A percentile compares a stretch with the other conserved stretches of the same genome.
phyloP scores from a whole-genome alignment of 129 eudicot genomes.

The Dittrichia graveolens region DNA sequence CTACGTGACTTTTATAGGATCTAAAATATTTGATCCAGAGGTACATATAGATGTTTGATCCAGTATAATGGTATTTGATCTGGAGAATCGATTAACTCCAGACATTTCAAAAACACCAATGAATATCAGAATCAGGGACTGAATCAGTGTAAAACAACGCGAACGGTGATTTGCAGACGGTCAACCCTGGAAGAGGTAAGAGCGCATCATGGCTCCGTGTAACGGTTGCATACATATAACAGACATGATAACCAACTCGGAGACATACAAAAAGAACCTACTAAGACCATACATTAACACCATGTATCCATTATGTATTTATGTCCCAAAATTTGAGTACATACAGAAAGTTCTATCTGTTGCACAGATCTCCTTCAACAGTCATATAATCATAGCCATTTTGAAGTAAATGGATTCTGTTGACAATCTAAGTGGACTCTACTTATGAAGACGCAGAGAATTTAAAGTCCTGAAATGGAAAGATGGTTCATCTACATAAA shows the following conservation, averaged over 20 bases:
- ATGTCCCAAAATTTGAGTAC: not conserved
- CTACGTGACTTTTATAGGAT: not conserved
- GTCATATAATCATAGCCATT: constrained; percentile 11
- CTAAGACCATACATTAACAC: not conserved
- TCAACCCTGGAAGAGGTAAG: no score
- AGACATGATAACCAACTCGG: not conserved
- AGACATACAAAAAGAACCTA: not conserved
- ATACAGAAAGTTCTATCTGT: not conserved
- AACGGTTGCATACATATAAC: not conserved
- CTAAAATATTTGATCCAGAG: constrained; percentile 4
- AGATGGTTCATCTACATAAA: no score
- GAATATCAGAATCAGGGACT: constrained; percentile 17
- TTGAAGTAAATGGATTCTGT: not conserved
- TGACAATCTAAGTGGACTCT: constrained; percentile 11
- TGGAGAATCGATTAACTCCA: not conserved
- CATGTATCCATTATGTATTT: no score
- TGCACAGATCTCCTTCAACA: not conserved
- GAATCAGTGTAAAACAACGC: not conserved
- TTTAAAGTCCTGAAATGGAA: no score
- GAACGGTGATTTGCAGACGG: not conserved
- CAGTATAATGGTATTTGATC: not conserved
- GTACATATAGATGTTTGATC: not conserved
- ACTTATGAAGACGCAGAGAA: not conserved
- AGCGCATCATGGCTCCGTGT: not conserved
- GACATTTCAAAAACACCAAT: constrained; percentile 8